Evolutionary conservation across 345 rosid species (phyloP), one percentile per base, ranked within the genome.

Genomic region (Brassica cretica): DNA sequence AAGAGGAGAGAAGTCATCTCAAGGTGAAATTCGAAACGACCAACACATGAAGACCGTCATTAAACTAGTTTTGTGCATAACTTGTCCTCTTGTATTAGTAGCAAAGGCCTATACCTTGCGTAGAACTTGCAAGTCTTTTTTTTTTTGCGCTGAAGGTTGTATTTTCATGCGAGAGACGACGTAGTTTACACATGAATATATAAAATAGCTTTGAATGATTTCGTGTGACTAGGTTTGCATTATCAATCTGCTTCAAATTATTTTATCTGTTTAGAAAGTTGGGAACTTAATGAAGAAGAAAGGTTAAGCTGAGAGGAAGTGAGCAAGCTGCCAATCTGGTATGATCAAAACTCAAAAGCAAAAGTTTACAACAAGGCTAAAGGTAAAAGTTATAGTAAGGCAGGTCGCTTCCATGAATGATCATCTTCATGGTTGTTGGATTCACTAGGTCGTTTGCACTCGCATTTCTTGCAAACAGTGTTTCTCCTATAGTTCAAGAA

Each of bases 401-500:
- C 60, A 0, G 79, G 83, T 70, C 79, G 75, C 53, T 75, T 80
- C 83, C 79, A 80, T 37, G 83, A 39, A 75, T 75, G 83, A 29
- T 80, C 83, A 10, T 80, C 83, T 12, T 80, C 16, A 65, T 78
- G 82, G 1, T 53, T 51, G 25, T 66, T 33, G 6, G 70, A 62
- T 79, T 70, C 76, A 15, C 66, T 77, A 12, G 86, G 87, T 30
- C 85, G 90, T 44, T 78, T 74, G 75, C 76, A 49, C 6, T 84
- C 80, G 81, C 96, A 90, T 77, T 88, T 94, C 10, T 78, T 81
- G 86, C 97, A 94, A 15, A 33, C 79, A 15, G 10, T 39, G 73
- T 91, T 94, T 85, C 91, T 79, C 60, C 87, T 83, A 84, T 41
- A 94, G 84, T 94, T 94, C 64, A 94, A 27, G 82, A 83, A 90